phyloP scores from a whole-genome alignment of 192 early-diverging fungal genomes.

The Backusella australiensis region DNA sequence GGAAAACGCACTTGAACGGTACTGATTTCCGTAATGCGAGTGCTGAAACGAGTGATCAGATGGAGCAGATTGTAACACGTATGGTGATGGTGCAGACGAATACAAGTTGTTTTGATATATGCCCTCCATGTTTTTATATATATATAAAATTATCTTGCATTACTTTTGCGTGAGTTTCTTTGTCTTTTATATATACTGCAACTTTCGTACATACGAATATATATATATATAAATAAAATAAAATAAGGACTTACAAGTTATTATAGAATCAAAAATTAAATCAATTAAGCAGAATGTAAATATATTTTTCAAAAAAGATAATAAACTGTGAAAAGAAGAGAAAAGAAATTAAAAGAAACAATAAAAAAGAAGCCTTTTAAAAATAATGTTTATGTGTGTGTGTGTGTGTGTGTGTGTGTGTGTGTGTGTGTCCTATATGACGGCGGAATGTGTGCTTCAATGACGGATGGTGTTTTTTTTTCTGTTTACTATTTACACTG shows the following conservation, averaged over 20 bases:
- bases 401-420: not conserved
- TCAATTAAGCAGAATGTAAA: not conserved
- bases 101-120: conserved; percentile 22
- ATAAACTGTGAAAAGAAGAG: not conserved
- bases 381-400: not conserved
- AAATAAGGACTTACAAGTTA: not conserved
- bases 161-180: conserved; percentile 11
- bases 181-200: not conserved
- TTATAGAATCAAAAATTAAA: no score
- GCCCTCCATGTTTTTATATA: conserved; percentile 13
- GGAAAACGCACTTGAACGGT: conserved; percentile 19
- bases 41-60: conserved; percentile 3
- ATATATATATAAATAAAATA: not conserved
- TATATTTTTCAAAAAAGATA: not conserved
- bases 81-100: conserved; percentile 10
- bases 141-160: conserved; percentile 9
- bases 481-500: conserved; percentile 19
- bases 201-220: not conserved
- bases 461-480: conserved; percentile 5
- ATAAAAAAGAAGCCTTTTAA: conserved; percentile 10
- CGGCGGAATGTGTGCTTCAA: conserved; percentile 18
- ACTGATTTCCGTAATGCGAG: conserved; percentile 13
- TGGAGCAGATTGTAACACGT: conserved; percentile 9
- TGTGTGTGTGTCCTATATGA: not conserved
- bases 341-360: not conserved